Base-by-base conservation (phyloP, 2,329 filamentous ascomycete genomes). In the Davidsoniella eucalypti region DNA sequence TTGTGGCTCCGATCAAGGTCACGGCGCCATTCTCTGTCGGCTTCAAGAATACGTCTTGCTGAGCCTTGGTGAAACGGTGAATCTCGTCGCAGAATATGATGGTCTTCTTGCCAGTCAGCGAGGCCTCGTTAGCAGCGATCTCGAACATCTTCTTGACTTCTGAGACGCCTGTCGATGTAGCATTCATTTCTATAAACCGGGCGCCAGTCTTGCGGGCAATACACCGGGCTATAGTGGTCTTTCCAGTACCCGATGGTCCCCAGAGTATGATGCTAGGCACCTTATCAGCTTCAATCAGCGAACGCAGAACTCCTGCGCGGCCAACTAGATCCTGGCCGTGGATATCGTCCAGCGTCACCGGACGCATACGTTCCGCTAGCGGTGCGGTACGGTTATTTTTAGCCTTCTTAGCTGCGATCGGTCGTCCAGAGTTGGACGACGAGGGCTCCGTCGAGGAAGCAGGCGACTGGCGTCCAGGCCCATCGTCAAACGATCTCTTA, bases 21-120 rank as follows among this genome's bases (percentile, higher is more conserved):
- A 98, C 82, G 25, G 84, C 84, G 5, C 92, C 92, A 1, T 80
- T 80, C 65, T 98, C 92, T 18, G 96, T 90, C 0, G 90, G 90
- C 14, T 83, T 86, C 1, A 98, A 70, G 58, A 96, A 96, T 1
- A 95, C 84, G 64, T 96, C 92, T 61, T 98, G 92, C 63, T 96
- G 92, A 0, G 80, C 74, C 65, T 94, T 95, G 57, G 76, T 84
- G 69, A 94, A 94, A 25, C 90, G 72, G 64, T 94, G 87, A 44
- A 95, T 92, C 69, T 96, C 92, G 66, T 98, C 92, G 67, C 90
- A 95, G 63, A 98, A 98, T 55, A 98, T 79, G 55, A 98, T 94
- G 0, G 92, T 96, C 66, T 85, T 90, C 54, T 87, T 75, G 1
- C 90, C 90, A 0, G 87, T 93, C 47, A 96, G 69, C 1, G 71